phyloP scores from a whole-genome alignment of 164 flowering plant species.

The Amborella trichopoda region DNA sequence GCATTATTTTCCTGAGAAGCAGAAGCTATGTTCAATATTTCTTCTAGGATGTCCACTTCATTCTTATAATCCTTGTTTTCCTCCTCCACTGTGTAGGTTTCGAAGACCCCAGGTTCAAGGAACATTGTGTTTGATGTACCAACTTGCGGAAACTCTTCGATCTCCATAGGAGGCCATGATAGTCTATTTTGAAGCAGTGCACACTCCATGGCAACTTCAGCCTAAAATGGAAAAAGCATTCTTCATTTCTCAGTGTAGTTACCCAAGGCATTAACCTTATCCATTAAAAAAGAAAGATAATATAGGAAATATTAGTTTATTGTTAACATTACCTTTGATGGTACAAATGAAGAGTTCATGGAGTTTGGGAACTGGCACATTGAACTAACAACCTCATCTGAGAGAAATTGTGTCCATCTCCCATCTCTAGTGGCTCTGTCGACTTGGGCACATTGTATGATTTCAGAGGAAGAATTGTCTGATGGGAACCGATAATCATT shows the following conservation, averaged over 20 bases:
- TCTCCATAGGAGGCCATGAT: conserved; percentile 55
- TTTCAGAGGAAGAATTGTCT: conserved; percentile 19
- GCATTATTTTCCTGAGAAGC: conserved; percentile 52
- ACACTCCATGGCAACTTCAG: conserved; percentile 68
- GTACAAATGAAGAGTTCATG: conserved; percentile 24
- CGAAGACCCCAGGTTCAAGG: conserved; percentile 10
- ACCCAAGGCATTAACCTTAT: no score
- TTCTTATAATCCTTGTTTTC: background rate
- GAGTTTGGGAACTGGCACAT: conserved; percentile 22
- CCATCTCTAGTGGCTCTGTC: conserved; percentile 14
- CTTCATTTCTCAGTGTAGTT: no score
- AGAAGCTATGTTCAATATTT: conserved; percentile 61
- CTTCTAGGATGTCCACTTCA: conserved; percentile 38
- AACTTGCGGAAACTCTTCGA: conserved; percentile 41
- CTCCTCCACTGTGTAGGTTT: conserved; percentile 2
- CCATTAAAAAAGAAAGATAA: no score
- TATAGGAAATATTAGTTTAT: no score
- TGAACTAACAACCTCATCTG: conserved; percentile 37
- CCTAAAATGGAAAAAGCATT: no score
- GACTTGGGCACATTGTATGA: background rate
- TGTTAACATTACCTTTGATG: conserved; percentile 45
- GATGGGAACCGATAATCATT: conserved; percentile 20
- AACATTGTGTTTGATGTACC: conserved; percentile 14
- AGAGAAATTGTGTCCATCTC: conserved; percentile 52
- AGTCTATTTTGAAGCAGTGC: conserved; percentile 68